Percentiles rank a stretch among this genome's conserved stretches.
Evolutionary conservation across 306 rosid species (phyloP).

Genomic region (Ormosia emarginata): DNA sequence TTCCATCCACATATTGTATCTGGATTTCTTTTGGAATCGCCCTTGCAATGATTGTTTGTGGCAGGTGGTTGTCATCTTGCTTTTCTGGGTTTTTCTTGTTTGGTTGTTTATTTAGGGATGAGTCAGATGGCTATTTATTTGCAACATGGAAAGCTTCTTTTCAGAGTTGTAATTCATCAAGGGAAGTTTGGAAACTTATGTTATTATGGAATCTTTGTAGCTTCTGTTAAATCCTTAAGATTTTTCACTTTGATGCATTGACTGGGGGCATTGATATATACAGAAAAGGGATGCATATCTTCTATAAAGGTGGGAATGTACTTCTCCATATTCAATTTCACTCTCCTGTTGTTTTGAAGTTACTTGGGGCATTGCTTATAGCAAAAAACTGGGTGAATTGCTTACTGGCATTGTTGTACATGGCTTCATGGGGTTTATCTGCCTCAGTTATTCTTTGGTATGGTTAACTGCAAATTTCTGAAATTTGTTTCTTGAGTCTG

Average conservation of each 20-base stretch:
- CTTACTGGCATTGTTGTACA: not conserved
- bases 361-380: not conserved
- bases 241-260: not conserved
- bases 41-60: not conserved
- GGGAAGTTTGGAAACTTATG: not conserved
- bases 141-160: too few species aligned
- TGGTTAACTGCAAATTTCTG: not conserved
- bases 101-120: too few species aligned
- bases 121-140: too few species aligned
- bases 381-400: not conserved
- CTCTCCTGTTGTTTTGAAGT: not conserved
- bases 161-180: too few species aligned
- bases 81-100: not conserved
- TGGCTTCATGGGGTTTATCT: not conserved
- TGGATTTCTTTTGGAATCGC: slow-evolving; percentile 4
- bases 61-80: too few species aligned
- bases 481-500: not conserved
- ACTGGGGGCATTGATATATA: not conserved
- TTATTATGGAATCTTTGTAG: not conserved
- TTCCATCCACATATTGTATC: not conserved
- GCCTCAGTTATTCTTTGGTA: not conserved
- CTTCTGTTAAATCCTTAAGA: slow-evolving; percentile 5
- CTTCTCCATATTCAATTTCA: not conserved
- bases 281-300: not conserved
- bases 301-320: not conserved